phyloP scores from a whole-genome alignment of 139 green algal genomes.

The Coelastrella sp. region DNA sequence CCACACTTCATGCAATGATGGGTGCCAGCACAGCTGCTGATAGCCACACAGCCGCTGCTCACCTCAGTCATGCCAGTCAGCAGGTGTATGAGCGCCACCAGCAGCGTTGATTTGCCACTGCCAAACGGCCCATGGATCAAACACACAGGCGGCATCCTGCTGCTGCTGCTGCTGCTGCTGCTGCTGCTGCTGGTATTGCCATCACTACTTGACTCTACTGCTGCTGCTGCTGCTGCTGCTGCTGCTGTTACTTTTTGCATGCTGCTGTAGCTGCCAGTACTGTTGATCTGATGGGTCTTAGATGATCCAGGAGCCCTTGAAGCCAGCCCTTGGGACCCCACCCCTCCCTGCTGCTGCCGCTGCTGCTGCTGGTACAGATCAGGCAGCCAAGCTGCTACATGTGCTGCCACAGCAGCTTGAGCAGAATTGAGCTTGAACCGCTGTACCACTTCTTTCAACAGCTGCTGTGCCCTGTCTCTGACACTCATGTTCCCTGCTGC shows the following conservation, averaged over 20 bases:
- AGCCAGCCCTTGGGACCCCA: background rate
- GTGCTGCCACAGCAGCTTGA: constrained; percentile 11
- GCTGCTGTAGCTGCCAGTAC: background rate
- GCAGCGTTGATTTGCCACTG: constrained; percentile 81
- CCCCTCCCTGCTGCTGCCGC: constrained; percentile 1
- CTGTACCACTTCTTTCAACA: background rate
- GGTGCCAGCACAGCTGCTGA: no score
- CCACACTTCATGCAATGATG: no score
- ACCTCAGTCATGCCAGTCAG: constrained; percentile 48
- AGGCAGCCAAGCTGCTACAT: constrained; percentile 32
- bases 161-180: constrained; percentile 18
- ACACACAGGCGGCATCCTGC: constrained; percentile 66
- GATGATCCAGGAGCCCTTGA: background rate
- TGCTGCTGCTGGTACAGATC: background rate
- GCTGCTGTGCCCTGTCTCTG: background rate
- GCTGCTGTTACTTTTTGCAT: background rate
- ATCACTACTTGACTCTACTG: background rate
- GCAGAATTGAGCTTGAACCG: constrained; percentile 49
- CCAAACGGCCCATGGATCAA: constrained; percentile 80
- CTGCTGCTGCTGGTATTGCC: no score
- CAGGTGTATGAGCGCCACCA: constrained; percentile 80
- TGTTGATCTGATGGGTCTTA: background rate
- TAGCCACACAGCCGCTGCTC: background rate
- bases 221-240: background rate
- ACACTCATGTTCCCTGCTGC: background rate